Conservation (phyloP, 495 filamentous ascomycete species). For the Sabuloglossum arenarium region DNA sequence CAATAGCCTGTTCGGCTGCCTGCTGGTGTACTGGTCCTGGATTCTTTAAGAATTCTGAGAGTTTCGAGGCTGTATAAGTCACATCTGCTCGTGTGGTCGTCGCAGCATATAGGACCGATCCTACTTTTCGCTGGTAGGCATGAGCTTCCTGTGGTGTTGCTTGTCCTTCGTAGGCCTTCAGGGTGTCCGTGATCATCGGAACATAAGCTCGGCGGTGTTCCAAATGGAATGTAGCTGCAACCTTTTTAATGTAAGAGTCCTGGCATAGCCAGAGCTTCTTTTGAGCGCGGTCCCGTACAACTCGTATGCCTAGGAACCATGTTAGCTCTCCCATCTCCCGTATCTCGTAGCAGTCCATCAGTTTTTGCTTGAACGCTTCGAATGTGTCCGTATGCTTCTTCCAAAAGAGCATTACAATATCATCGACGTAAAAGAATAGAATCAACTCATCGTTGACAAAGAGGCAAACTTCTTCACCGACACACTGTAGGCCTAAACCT, state of each 20-base stretch:
- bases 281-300: neutral
- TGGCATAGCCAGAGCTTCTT: conserved; percentile 2
- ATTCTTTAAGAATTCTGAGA: conserved; percentile 13
- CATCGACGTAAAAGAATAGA: conserved; percentile 9
- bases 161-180: neutral
- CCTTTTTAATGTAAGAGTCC: conserved; percentile 1
- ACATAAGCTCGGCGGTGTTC: neutral
- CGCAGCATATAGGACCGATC: conserved; percentile 12
- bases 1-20: conserved; percentile 6
- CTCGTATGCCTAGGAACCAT: neutral
- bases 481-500: conserved; percentile 8
- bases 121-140: conserved; percentile 13
- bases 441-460: conserved; percentile 6
- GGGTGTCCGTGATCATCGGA: neutral
- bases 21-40: conserved; percentile 7
- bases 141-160: conserved; percentile 4
- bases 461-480: conserved; percentile 10
- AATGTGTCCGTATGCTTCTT: neutral
- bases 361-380: neutral
- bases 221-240: neutral
- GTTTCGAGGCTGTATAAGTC: conserved; percentile 3
- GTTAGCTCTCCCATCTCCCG: neutral
- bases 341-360: neutral
- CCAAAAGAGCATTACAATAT: conserved; percentile 8
- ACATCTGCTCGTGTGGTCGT: conserved; percentile 11